Conservation (phyloP, 2,329 filamentous ascomycete species). For the Verticillium dahliae region DNA sequence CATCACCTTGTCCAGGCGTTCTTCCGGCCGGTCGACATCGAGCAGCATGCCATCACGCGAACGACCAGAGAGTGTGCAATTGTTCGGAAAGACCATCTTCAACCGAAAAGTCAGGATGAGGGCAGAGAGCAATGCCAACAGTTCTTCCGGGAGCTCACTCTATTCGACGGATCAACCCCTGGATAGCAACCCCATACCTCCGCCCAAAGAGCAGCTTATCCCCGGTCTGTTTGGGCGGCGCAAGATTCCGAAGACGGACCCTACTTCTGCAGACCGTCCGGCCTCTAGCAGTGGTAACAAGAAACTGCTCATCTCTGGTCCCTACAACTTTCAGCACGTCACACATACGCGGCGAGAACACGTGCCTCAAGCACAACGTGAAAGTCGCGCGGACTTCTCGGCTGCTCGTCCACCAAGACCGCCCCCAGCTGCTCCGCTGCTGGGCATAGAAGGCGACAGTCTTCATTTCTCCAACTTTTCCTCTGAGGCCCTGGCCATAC, state of each 20-base stretch:
- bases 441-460: slow-evolving; percentile 30
- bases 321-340: slow-evolving; percentile 63
- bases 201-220: slow-evolving; percentile 37
- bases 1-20: slow-evolving; percentile 44
- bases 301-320: slow-evolving; percentile 51
- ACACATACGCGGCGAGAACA: slow-evolving; percentile 49
- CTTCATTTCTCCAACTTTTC: slow-evolving; percentile 42
- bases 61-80: slow-evolving; percentile 52
- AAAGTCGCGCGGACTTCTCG: slow-evolving; percentile 35
- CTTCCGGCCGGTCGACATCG: slow-evolving; percentile 48
- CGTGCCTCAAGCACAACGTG: slow-evolving; percentile 30
- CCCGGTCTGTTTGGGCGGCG: slow-evolving; percentile 46
- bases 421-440: slow-evolving; percentile 26
- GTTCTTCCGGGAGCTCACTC: slow-evolving; percentile 39
- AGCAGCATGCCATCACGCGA: slow-evolving; percentile 47
- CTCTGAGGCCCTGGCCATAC: slow-evolving; percentile 29
- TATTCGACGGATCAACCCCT: slow-evolving; percentile 36
- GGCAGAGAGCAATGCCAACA: slow-evolving; percentile 42
- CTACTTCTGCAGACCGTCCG: slow-evolving; percentile 4
- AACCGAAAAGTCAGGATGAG: slow-evolving; percentile 45
- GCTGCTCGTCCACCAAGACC: slow-evolving; percentile 28
- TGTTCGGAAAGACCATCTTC: slow-evolving; percentile 54
- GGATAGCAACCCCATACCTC: slow-evolving; percentile 20
- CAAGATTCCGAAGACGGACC: slow-evolving; percentile 21
- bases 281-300: slow-evolving; percentile 20